Base-by-base conservation (phyloP, 108 stramenopile species). In the Nitzschia palea region DNA sequence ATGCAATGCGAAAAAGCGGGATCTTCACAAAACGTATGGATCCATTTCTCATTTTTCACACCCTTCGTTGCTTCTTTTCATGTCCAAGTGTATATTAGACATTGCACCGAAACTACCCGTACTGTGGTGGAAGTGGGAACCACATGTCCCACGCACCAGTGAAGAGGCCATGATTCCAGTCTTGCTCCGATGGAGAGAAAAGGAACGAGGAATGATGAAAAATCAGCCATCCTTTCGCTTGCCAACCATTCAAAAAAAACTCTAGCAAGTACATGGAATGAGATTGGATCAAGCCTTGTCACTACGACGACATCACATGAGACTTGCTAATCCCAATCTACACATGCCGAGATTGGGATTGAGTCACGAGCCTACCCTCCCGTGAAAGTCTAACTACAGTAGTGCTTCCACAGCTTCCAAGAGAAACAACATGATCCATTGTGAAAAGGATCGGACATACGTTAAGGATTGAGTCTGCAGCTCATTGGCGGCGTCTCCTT, bases 131-230 rank as follows among this genome's bases (percentile, higher is more conserved):
- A 59, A 20, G 15, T 15, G 25, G 12, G 4, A 30, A 4, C n/a
- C 35, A 30, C 36, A 37, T 47, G 60, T 71, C 3, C 60, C 70
- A 26, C 18, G 61, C 20, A 27, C 30, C 14, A 15, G 32, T 29
- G 71, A 73, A 50, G 56, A 65, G 30, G 18, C 23, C 17, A 65
- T 73, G 71, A 29, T 73, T 2, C 15, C 44, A 17, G 35, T 59
- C 36, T 26, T 87, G 42, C 43, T 89, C 0, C 75, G 67, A 33
- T 81, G 70, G 59, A 78, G 80, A 8, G 44, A 58, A 29, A 70
- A 68, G 0, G 89, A 90, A 70, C 74, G 86, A 26, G 86, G 86
- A 40, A 90, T 90, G 89, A 76, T 90, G 77, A 74, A 73, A 51
- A 67, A 72, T 33, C 77, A 90, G 48, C 80, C 83, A 9, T 28